Evolutionary conservation across 169 alveolate species (phyloP).

Genomic region (Babesia ovata): DNA sequence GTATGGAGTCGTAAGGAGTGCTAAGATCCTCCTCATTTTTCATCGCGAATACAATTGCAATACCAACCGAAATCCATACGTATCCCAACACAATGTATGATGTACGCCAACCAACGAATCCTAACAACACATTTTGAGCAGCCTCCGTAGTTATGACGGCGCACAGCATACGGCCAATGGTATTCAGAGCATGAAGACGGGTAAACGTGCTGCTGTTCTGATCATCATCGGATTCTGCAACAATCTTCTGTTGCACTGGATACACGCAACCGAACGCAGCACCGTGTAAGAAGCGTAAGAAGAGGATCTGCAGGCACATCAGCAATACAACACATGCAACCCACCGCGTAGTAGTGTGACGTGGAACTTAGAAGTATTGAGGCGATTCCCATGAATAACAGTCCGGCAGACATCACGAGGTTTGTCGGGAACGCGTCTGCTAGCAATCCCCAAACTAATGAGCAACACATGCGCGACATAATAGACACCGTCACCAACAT

Average conservation of each 20-base stretch:
- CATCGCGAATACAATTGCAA: not conserved
- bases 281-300: slow-evolving; percentile 52
- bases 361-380: slow-evolving; percentile 75
- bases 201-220: slow-evolving; percentile 32
- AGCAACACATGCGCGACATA: not conserved
- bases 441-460: slow-evolving; percentile 1
- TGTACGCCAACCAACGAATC: slow-evolving; percentile 41
- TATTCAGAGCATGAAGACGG: slow-evolving; percentile 27
- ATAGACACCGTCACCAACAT: not conserved
- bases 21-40: not conserved
- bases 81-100: slow-evolving; percentile 25
- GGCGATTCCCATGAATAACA: slow-evolving; percentile 71
- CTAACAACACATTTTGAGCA: not conserved
- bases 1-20: not conserved
- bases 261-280: slow-evolving; percentile 36
- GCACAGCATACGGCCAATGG: slow-evolving; percentile 40
- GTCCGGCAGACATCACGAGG: not conserved
- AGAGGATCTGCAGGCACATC: slow-evolving; percentile 27
- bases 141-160: slow-evolving; percentile 5
- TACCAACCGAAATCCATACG: slow-evolving; percentile 11
- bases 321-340: not conserved
- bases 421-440: not conserved
- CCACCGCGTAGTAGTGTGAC: slow-evolving; percentile 39
- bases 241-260: slow-evolving; percentile 44
- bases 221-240: not conserved